A percentile compares a stretch with the other conserved stretches of the same genome.
phyloP scores from a whole-genome alignment of 2,329 filamentous ascomycete genomes.

The Penicillium crustosum region DNA sequence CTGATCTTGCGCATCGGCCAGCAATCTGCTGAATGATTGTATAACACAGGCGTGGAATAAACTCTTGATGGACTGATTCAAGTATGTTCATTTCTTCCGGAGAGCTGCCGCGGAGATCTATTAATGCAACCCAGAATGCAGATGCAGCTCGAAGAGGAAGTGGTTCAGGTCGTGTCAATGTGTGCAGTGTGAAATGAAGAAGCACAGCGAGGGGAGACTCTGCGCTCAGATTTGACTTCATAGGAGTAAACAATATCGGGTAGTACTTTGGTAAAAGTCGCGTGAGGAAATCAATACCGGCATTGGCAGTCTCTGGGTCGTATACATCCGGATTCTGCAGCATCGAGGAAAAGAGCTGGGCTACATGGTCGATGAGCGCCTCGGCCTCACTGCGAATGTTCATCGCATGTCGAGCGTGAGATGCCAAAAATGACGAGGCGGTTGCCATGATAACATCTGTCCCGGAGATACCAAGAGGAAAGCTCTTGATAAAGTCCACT shows the following conservation, averaged over 20 bases:
- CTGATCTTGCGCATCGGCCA: slow-evolving; percentile 47
- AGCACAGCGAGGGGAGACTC: slow-evolving; percentile 35
- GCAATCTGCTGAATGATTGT: slow-evolving; percentile 44
- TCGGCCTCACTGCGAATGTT: slow-evolving; percentile 36
- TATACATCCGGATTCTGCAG: slow-evolving; percentile 36
- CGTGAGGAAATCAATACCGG: slow-evolving; percentile 47
- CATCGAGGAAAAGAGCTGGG: slow-evolving; percentile 41
- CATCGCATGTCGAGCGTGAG: slow-evolving; percentile 38
- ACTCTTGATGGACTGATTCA: slow-evolving; percentile 36
- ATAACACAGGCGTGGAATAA: slow-evolving; percentile 39
- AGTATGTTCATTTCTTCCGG: slow-evolving; percentile 24
- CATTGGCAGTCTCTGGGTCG: slow-evolving; percentile 46
- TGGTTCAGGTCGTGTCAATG: slow-evolving; percentile 44
- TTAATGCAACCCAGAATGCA: slow-evolving; percentile 44
- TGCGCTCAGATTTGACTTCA: slow-evolving; percentile 13
- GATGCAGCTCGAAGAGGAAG: slow-evolving; percentile 49
- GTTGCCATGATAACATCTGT: slow-evolving; percentile 48
- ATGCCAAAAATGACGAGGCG: slow-evolving; percentile 48
- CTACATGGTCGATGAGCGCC: slow-evolving; percentile 41
- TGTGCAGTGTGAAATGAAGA: slow-evolving; percentile 43
- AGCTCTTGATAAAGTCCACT: slow-evolving; percentile 43
- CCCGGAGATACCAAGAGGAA: slow-evolving; percentile 41
- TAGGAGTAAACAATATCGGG: slow-evolving; percentile 39
- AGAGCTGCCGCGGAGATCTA: slow-evolving; percentile 34
- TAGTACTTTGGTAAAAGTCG: slow-evolving; percentile 46